phyloP scores from a whole-genome alignment of 768 basidiomycete genomes.

The Kwoniella sp. region DNA sequence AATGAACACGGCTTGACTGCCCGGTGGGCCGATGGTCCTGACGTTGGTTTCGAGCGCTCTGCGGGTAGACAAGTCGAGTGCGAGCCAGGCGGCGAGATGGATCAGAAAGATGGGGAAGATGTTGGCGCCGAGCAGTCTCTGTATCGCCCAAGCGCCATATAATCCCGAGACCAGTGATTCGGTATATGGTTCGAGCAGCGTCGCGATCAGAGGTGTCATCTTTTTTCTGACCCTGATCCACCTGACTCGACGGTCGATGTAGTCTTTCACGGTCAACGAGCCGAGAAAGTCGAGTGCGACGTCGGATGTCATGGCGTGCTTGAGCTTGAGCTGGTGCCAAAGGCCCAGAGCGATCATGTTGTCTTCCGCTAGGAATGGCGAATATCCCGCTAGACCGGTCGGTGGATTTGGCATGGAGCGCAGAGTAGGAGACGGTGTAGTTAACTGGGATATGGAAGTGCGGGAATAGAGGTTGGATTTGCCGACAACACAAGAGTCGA shows the following conservation, averaged over 20 bases:
- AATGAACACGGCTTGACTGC: slow-evolving; percentile 60
- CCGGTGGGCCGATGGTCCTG: slow-evolving; percentile 51
- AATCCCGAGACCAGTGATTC: slow-evolving; percentile 71
- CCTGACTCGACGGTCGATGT: slow-evolving; percentile 80
- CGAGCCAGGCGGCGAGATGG: slow-evolving; percentile 61
- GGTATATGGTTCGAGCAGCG: slow-evolving; percentile 85
- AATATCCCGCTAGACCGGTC: slow-evolving; percentile 72
- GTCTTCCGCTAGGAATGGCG: slow-evolving; percentile 89
- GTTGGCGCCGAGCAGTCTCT: slow-evolving; percentile 49
- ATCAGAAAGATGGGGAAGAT: slow-evolving; percentile 55
- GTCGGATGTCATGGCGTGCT: slow-evolving; percentile 87
- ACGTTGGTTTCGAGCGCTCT: slow-evolving; percentile 67
- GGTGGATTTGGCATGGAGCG: slow-evolving; percentile 38
- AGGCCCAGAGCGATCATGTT: slow-evolving; percentile 91
- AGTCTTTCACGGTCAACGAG: slow-evolving; percentile 76
- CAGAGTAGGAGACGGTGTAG: slow-evolving; percentile 36
- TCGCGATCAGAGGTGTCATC: slow-evolving; percentile 77
- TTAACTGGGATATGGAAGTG: slow-evolving; percentile 66
- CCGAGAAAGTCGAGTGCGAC: slow-evolving; percentile 84
- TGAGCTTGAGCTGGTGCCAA: slow-evolving; percentile 85
- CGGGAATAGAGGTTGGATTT: slow-evolving; percentile 93
- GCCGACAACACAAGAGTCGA: slow-evolving; percentile 94
- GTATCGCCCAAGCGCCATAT: slow-evolving; percentile 60
- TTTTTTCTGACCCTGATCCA: slow-evolving; percentile 97
- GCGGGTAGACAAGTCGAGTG: slow-evolving; percentile 77